Base-by-base conservation (phyloP, 1,139 yeast species). In the Candida sp. region DNA sequence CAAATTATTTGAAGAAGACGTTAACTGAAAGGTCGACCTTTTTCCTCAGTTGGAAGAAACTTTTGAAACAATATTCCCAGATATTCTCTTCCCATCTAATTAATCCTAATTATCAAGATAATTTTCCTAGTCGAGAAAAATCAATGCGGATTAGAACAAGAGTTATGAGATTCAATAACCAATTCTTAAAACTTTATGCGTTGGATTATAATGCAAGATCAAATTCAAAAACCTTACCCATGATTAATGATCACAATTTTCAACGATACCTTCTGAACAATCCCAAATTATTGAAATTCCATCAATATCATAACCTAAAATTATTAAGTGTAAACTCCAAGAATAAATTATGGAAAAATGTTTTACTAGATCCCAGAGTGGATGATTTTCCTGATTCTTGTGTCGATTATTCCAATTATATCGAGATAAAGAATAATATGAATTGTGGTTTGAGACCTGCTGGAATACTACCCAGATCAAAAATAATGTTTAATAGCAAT, bases 331-430 rank as follows among this genome's bases (percentile, higher is more conserved):
- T 63, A 22, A 42, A 61, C 55, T 60, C 77, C 4, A 63, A 65
- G 53, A 76, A 72, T 39, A 78, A 77, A 51, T 58, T 78, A 36
- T 78, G 82, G 82, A 64, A 67, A 44, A 63, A 62, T 37, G 75
- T 76, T n/a, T 64, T 76, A 3, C 63, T 79, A 35, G 66, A 67
- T 5, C 81, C 81, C n/a, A 57, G 84, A 43, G 21, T 42, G 0
- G 82, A 77, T 50, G 53, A 53, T 2, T 52, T 63, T 2, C 75
- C 76, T 0, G 57, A 61, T 43, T 45, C 54, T 40, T 46, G 51
- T 40, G 8, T 30, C 19, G 33, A 30, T 12, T 12, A 30, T 30
- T 5, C 19, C 39, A 27, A 27, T n/a, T 37, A 32, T 5, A 7
- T 33, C 36, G 5, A 22, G n/a, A 4, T 4, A 4, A n/a, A 29